A percentile compares a stretch with the other conserved stretches of the same genome.
Evolutionary conservation across 148 eudicot species (phyloP).

Genomic region (Rhododendron simsii): DNA sequence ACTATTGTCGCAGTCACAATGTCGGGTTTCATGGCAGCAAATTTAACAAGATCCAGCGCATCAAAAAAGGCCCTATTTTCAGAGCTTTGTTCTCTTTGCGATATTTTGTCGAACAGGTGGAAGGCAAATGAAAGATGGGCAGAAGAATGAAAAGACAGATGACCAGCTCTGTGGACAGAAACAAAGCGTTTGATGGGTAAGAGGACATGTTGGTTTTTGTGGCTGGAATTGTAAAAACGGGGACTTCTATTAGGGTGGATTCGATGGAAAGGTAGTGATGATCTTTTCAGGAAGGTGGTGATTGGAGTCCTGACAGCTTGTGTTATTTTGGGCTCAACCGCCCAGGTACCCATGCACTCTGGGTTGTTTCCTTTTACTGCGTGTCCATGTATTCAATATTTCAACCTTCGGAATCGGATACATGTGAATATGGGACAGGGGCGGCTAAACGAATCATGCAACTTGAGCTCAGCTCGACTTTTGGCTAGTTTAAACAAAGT

Average conservation of each 20-base stretch:
- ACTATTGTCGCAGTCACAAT: conserved; percentile 10
- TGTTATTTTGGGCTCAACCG: neutral
- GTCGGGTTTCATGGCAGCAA: conserved; percentile 14
- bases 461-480: too few relatives aligned
- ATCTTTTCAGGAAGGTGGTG: neutral
- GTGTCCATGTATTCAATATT: neutral
- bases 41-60: conserved; percentile 22
- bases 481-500: too few relatives aligned
- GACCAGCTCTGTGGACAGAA: neutral
- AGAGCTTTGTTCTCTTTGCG: conserved; percentile 11
- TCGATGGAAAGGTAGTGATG: neutral
- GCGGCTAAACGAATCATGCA: too few relatives aligned
- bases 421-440: neutral
- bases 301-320: neutral
- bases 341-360: conserved; percentile 9
- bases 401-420: neutral
- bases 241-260: neutral
- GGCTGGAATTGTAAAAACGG: neutral
- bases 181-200: conserved; percentile 6
- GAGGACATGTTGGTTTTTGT: neutral
- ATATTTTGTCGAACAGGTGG: conserved; percentile 28
- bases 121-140: conserved; percentile 1
- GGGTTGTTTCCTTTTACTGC: neutral
- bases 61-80: conserved; percentile 3
- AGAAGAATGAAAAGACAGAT: neutral